These are phyloP conservation scores for Bolboschoenoplectus hybrid DNA, from an alignment of 202 grass and related monocot genomes.

Conservation along the genomic window DNA sequence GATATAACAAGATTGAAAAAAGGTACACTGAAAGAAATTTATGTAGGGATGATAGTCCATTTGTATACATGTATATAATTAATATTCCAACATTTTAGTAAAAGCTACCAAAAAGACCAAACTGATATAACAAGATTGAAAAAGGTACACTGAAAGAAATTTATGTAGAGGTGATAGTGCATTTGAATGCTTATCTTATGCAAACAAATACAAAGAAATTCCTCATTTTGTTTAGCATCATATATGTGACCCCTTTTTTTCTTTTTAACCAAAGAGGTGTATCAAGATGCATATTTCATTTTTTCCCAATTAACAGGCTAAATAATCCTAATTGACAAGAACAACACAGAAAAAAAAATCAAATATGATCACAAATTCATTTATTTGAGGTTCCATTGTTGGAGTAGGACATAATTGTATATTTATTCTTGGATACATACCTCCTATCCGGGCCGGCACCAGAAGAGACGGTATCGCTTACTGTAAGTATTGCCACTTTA, in stretches of 20 bases:
- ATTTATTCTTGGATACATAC: slow-evolving; percentile 42
- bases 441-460: slow-evolving; percentile 85
- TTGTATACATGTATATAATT: neutral
- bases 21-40: slow-evolving; percentile 31
- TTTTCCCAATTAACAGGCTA: neutral
- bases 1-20: neutral
- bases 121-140: neutral
- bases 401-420: neutral
- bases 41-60: slow-evolving; percentile 37
- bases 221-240: slow-evolving; percentile 65
- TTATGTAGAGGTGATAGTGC: slow-evolving; percentile 48
- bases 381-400: neutral
- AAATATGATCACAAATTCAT: neutral
- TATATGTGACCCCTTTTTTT: slow-evolving; percentile 66
- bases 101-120: neutral
- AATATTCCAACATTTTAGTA: neutral
- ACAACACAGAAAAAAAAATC: neutral
- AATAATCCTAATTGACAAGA: neutral
- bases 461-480: slow-evolving; percentile 91
- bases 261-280: slow-evolving; percentile 64
- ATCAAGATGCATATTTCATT: slow-evolving; percentile 63
- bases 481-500: slow-evolving; percentile 89
- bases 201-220: slow-evolving; percentile 41
- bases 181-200: slow-evolving; percentile 46
- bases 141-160: slow-evolving; percentile 27